These are phyloP conservation scores for Boeremia lycopersici DNA, from an alignment of 2,329 filamentous ascomycete species.

Conservation along the genomic window DNA sequence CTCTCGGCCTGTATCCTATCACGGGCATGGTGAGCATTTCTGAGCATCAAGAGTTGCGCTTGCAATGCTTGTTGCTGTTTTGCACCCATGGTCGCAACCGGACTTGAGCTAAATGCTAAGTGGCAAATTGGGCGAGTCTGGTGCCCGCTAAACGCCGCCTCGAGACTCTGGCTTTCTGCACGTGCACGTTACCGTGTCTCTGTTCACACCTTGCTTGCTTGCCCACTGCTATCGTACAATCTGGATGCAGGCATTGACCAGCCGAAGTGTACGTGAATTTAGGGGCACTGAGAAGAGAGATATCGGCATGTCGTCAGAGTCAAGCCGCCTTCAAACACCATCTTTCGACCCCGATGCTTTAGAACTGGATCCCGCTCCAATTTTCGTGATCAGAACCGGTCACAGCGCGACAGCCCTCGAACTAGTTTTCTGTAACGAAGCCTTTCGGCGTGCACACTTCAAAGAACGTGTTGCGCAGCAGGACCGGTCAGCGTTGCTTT, in stretches of 20 bases:
- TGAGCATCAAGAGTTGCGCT: not conserved
- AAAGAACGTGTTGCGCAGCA: slow-evolving; percentile 14
- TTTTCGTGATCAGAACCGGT: slow-evolving; percentile 29
- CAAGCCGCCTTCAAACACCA: not conserved
- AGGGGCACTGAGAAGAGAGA: not conserved
- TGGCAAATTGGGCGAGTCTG: slow-evolving; percentile 4
- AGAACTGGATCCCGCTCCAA: slow-evolving; percentile 29
- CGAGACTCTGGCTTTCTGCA: not conserved
- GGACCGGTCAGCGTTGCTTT: slow-evolving; percentile 24
- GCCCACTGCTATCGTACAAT: not conserved
- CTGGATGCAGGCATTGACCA: not conserved
- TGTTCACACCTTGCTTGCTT: not conserved
- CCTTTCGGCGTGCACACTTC: slow-evolving; percentile 22
- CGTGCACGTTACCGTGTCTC: not conserved
- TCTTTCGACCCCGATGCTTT: slow-evolving; percentile 30
- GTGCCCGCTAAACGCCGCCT: not conserved
- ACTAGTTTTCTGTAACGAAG: slow-evolving; percentile 30
- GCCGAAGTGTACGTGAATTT: not conserved
- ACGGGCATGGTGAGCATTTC: not conserved
- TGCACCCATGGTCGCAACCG: not conserved
- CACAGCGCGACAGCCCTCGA: slow-evolving; percentile 22
- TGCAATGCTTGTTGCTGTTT: not conserved
- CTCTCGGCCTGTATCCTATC: not conserved
- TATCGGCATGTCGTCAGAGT: slow-evolving; percentile 1
- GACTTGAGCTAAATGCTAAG: not conserved